These are phyloP conservation scores for Thielaviopsis euricoi DNA, from an alignment of 2,329 filamentous ascomycete species.

Conservation along the genomic window DNA sequence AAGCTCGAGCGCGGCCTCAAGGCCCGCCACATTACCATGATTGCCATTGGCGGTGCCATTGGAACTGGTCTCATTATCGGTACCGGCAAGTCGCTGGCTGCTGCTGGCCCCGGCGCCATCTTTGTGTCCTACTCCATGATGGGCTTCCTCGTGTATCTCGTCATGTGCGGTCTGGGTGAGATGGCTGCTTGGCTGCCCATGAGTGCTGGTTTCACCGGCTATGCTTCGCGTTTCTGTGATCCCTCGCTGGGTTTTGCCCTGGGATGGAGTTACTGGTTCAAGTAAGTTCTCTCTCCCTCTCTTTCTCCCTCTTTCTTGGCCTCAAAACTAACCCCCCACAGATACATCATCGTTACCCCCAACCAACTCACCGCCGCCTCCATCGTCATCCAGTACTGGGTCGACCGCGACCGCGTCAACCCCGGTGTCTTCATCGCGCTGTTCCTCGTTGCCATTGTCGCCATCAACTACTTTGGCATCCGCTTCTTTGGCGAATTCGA, in stretches of 20 bases:
- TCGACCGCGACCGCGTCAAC: slow-evolving; percentile 47
- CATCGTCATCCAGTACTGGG: slow-evolving; percentile 66
- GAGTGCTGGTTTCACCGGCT: slow-evolving; percentile 65
- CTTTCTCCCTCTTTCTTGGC: background rate
- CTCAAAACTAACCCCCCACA: slow-evolving; percentile 21
- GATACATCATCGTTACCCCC: slow-evolving; percentile 76
- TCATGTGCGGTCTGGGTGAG: slow-evolving; percentile 69
- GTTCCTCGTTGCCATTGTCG: slow-evolving; percentile 44
- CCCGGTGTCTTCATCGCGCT: slow-evolving; percentile 66
- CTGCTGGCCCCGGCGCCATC: slow-evolving; percentile 46
- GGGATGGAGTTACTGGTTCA: slow-evolving; percentile 42
- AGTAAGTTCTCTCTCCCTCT: background rate
- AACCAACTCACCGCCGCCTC: slow-evolving; percentile 73
- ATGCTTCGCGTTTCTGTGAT: slow-evolving; percentile 63
- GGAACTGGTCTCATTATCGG: slow-evolving; percentile 62
- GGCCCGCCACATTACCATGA: slow-evolving; percentile 40
- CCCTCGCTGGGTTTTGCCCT: slow-evolving; percentile 67
- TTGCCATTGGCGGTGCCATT: slow-evolving; percentile 59
- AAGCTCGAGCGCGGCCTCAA: slow-evolving; percentile 35
- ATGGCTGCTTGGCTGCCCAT: slow-evolving; percentile 75
- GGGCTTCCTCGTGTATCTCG: slow-evolving; percentile 58
- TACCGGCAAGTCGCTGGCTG: slow-evolving; percentile 36
- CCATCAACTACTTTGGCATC: slow-evolving; percentile 56
- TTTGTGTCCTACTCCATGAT: slow-evolving; percentile 56
- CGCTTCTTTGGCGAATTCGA: slow-evolving; percentile 50